Evolutionary conservation across 208 protist species (phyloP).

Genomic region (Acanthamoeba castellanii): DNA sequence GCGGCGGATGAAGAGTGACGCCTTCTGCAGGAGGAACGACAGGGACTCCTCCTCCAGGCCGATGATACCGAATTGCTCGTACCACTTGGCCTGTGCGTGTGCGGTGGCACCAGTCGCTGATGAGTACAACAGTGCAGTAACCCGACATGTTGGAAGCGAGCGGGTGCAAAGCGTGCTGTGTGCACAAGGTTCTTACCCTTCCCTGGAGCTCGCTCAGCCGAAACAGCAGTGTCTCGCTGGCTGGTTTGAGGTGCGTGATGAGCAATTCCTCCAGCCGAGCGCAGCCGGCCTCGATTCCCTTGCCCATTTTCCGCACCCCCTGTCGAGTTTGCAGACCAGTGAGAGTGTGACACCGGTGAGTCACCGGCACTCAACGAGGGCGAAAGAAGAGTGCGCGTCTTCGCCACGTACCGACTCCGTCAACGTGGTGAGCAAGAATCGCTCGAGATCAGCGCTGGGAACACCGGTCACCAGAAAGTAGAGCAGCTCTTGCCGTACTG

Average conservation of each 20-base stretch:
- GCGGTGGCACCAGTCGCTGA: background rate
- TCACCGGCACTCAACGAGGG: too few species aligned
- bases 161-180: too few species aligned
- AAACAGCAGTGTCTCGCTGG: slow-evolving; percentile 47
- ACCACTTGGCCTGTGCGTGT: slow-evolving; percentile 21
- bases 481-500: slow-evolving; percentile 60
- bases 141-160: too few species aligned
- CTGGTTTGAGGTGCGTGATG: slow-evolving; percentile 36
- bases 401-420: slow-evolving; percentile 11
- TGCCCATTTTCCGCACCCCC: slow-evolving; percentile 47
- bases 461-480: slow-evolving; percentile 58
- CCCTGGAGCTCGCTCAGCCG: slow-evolving; percentile 52
- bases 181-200: background rate
- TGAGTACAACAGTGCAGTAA: too few species aligned
- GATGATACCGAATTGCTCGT: slow-evolving; percentile 53
- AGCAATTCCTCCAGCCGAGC: slow-evolving; percentile 38
- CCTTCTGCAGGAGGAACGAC: slow-evolving; percentile 42
- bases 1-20: slow-evolving; percentile 12
- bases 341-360: background rate
- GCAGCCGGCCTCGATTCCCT: slow-evolving; percentile 27
- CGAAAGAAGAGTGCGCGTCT: too few species aligned
- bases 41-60: slow-evolving; percentile 53
- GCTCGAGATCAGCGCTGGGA: slow-evolving; percentile 54
- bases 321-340: background rate
- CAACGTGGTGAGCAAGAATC: slow-evolving; percentile 53